Evolutionary conservation across 2,329 filamentous ascomycete species (phyloP), one percentile per base, ranked within the genome.

Genomic region (Pseudopithomyces maydicus): DNA sequence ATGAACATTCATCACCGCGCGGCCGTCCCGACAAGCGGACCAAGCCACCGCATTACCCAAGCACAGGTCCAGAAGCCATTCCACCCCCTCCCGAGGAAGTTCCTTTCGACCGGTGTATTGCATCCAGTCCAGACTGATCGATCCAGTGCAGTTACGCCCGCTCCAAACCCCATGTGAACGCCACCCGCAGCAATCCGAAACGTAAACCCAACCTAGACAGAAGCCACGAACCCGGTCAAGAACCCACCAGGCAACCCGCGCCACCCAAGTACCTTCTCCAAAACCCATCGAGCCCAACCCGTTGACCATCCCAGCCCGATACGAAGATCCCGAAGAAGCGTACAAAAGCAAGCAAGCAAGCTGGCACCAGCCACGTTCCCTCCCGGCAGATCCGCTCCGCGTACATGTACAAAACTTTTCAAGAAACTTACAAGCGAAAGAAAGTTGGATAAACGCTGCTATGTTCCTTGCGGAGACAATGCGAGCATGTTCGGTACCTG

Each of bases 391-490:
- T 50, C 39, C 52, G 17, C 26, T 29, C 26, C 23, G 38, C 51
- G 57, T n/a, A 55, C 29, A 42, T 61, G 54, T 58, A 61, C 52
- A 48, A 43, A 48, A 53, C 47, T 41, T 36, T 56, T 45, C 38
- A 62, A 54, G 22, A 54, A 55, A 63, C 62, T 52, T 61, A 66
- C 61, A 65, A 41, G 43, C 56, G 54, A 62, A 57, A 52, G 38
- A 39, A 19, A 38, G 14, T 6, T 4, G 14, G n/a, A 41, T 29
- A 29, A 29, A 29, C 26, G 5, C 5, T 8, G 8, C 26, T 7
- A 15, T 5, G 32, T 22, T 36, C 52, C 43, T 52, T 12, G 29
- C 42, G 32, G 17, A 36, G 47, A 35, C 26, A 8, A 29, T 8
- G 26, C 17, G n/a, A 53, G 26, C 7, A 44, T 55, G 32, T n/a